Evolutionary conservation across 257 asterid genomes (phyloP), one percentile per base, ranked within the genome.

Genomic region (Rauvolfia tetraphylla): DNA sequence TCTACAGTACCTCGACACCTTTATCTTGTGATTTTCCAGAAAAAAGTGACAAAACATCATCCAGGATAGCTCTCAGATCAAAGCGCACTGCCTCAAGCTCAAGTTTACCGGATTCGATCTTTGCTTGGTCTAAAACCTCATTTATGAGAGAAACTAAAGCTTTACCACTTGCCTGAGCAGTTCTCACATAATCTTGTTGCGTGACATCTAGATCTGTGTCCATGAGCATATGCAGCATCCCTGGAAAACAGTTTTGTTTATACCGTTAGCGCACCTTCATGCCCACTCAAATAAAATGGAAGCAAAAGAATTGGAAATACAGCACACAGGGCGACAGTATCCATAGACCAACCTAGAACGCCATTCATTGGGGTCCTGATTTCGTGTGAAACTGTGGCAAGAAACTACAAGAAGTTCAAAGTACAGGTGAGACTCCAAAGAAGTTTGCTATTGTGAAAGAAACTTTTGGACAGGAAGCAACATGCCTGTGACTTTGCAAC

Each of bases 291-390:
- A 69, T n/a, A 51, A 73, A 20, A 63, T 58, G 15, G 18, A 38
- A 82, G 22, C 9, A 41, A 67, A 27, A 46, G 68, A 77, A 34
- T 7, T 13, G 75, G 44, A 80, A 79, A 57, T 62, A 49, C 29
- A 27, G 44, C 29, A n/a, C 38, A n/a, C 20, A 36, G 58, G 38
- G 72, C 49, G 44, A 53, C 56, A 29, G n/a, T 71, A 70, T 34
- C 68, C 59, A 36, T 23, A 78, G 59, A 82, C 98, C 72, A 70
- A 95, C 99, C 99, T 68, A 95, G 91, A 82, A 95, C 98, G 63
- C 99, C 99, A 44, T 91, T 95, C 99, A 95, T 95, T 15, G 99
- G 99, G 82, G 99, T 95, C 86, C 99, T 88, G 93, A 95, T 95
- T 85, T 95, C 99, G 81, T 95, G 99, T 27, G 99, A 95, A 84